Evolutionary conservation across 225 moss, liverwort and hornwort genomes (phyloP).

Genomic region (Lunularia cruciata): DNA sequence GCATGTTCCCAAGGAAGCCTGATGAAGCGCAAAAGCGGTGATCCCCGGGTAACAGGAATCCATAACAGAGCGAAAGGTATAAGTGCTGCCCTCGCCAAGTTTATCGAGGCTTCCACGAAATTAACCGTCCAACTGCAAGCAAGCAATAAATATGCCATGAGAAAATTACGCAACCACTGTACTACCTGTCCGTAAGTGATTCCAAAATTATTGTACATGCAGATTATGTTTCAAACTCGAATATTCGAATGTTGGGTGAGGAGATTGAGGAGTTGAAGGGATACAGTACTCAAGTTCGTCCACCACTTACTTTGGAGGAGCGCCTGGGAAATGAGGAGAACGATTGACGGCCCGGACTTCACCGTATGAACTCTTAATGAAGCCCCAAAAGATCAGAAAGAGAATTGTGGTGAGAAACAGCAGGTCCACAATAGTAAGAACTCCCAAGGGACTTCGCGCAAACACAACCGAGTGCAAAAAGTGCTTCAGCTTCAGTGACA

Average conservation of each 20-base stretch:
- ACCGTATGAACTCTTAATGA: conserved; percentile 5
- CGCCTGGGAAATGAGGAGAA: not conserved
- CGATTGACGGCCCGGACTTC: not conserved
- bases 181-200: too few species aligned
- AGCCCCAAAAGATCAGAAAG: conserved; percentile 12
- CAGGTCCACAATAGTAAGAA: conserved; percentile 31
- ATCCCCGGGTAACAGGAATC: conserved; percentile 57
- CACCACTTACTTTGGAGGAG: conserved; percentile 15
- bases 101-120: conserved; percentile 2
- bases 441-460: conserved; percentile 25
- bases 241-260: too few species aligned
- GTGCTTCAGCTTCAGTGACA: conserved; percentile 11
- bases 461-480: conserved; percentile 12
- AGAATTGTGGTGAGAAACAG: conserved; percentile 11
- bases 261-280: too few species aligned
- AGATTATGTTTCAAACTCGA: too few species aligned
- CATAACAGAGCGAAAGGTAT: conserved; percentile 52
- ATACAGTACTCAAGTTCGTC: too few species aligned
- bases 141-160: too few species aligned
- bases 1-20: conserved; percentile 63
- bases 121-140: conserved; percentile 20
- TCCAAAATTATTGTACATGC: too few species aligned
- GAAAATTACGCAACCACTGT: too few species aligned
- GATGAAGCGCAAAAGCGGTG: conserved; percentile 53
- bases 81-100: conserved; percentile 19